Evolutionary conservation across 164 flowering plant genomes (phyloP).

Genomic region (Euptelea pleiosperma): DNA sequence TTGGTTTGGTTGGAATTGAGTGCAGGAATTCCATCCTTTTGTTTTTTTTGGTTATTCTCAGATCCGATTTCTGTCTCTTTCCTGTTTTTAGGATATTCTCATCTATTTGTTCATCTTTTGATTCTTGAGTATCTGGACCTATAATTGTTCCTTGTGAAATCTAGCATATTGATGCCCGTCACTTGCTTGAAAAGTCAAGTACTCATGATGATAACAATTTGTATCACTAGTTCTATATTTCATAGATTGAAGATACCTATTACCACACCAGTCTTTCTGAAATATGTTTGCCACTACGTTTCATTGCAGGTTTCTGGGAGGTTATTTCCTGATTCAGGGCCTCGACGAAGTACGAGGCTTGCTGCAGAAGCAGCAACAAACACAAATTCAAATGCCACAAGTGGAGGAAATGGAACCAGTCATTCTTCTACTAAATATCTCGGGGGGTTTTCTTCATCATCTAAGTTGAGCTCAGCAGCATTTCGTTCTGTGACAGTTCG

Average conservation of each 20-base stretch:
- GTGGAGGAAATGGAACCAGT: conserved; percentile 66
- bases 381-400: conserved; percentile 38
- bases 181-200: too few relatives aligned
- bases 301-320: conserved; percentile 74
- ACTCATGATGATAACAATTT: neutral
- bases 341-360: conserved; percentile 88
- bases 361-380: conserved; percentile 57
- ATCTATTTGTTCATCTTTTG: conserved; percentile 1
- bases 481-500: conserved; percentile 70
- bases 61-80: conserved; percentile 13
- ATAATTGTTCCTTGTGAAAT: neutral
- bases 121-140: conserved; percentile 6
- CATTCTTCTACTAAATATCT: conserved; percentile 57
- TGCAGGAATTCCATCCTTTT: conserved; percentile 17
- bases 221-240: neutral
- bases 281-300: neutral
- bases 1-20: conserved; percentile 24
- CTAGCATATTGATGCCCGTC: too few relatives aligned
- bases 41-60: conserved; percentile 15
- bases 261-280: neutral
- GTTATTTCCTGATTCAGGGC: conserved; percentile 88
- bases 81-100: conserved; percentile 2
- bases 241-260: neutral
- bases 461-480: conserved; percentile 59
- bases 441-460: conserved; percentile 37